phyloP scores from a whole-genome alignment of 805 yeast species.

The Yamadazyma akitaensis region DNA sequence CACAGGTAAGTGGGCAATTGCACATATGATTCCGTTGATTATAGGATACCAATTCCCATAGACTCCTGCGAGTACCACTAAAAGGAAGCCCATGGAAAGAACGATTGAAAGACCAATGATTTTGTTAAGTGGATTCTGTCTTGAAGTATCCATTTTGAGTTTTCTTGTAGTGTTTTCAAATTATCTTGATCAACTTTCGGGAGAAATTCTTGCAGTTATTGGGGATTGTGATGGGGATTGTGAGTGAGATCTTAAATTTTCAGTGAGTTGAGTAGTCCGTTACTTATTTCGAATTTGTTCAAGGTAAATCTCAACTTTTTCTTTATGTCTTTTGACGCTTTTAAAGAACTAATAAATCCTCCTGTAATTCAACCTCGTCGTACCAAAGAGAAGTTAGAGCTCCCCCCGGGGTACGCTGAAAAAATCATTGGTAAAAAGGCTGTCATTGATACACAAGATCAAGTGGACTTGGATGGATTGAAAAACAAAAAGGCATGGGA shows the following conservation, averaged over 20 bases:
- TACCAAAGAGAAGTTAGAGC: conserved; percentile 7
- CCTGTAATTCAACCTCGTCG: conserved; percentile 7
- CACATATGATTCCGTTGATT: conserved; percentile 50
- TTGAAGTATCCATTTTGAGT: conserved; percentile 3
- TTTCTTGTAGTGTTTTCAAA: neutral
- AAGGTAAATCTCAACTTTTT: neutral
- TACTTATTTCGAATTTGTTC: no score
- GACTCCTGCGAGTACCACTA: conserved; percentile 82
- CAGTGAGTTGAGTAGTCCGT: neutral
- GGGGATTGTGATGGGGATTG: neutral
- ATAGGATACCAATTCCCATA: conserved; percentile 92
- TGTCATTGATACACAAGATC: conserved; percentile 1
- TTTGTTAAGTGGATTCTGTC: conserved; percentile 63
- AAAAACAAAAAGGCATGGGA: conserved; percentile 79
- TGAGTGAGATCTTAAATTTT: neutral
- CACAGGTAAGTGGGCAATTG: conserved; percentile 39
- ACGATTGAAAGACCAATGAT: conserved; percentile 74
- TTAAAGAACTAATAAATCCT: conserved; percentile 13
- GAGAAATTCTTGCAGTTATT: neutral
- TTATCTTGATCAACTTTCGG: neutral
- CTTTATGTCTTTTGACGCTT: neutral
- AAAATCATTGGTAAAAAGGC: conserved; percentile 1
- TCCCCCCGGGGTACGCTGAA: conserved; percentile 18
- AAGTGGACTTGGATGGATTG: conserved; percentile 26
- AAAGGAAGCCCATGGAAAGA: conserved; percentile 83